Evolutionary conservation across 345 rosid species (phyloP), one percentile per base, ranked within the genome.

Genomic region (Hibiscus mutabilis): DNA sequence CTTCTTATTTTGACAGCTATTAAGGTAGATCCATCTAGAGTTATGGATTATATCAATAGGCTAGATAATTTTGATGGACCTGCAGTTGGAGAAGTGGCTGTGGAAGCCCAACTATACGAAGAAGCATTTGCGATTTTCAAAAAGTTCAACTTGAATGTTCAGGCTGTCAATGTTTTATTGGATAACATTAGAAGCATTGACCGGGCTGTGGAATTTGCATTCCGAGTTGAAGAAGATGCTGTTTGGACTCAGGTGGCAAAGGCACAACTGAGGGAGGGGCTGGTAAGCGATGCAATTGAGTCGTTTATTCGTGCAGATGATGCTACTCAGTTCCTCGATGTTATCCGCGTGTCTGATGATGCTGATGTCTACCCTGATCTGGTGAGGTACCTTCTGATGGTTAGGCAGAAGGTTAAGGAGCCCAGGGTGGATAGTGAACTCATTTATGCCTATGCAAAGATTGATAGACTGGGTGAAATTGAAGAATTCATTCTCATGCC

Each of bases 61-160:
- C 86, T 92, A 42, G 98, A 92, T 78, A 96, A 92, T 80, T 96
- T 96, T 79, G 99, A 96, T 86, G 98, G 99, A 60, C 97, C 99
- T 75, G 94, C 94, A 49, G 93, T 96, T 78, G 99, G 99, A 71
- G 97, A 91, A 77, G 91, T 92, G 75, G 98, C 99, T 44, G 92
- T 91, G 55, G 96, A 96, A 81, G 97, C 92, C 13, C 93, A 92
- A 73, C 77, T 92, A 11, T 92, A 78, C 33, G 97, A 88, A 84
- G 97, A 92, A 84, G 93, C 94, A 42, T 91, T 80, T 81, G 91
- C 94, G 35, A 86, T 87, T 65, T 91, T 91, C 79, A 91, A 88
- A 83, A 91, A 88, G 86, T 88, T 91, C 71, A 88, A 88, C 86
- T 80, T 88, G 70, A 91, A 86, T 79, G 92, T 84, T 66, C 85